Conservation (phyloP, 129 eudicot species). For the Helianthus tuberosus region DNA sequence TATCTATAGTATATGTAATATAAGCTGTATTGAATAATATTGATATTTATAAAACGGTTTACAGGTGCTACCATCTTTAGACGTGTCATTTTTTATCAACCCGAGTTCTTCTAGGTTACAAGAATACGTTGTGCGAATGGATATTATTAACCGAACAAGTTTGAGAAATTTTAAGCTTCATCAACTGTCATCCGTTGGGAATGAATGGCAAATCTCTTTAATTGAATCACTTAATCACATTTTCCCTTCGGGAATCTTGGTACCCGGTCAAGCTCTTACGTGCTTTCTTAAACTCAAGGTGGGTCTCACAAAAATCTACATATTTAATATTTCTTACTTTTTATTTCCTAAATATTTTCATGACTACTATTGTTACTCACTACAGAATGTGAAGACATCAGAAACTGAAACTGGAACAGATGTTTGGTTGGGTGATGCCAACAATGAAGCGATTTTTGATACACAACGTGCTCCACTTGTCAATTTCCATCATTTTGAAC, state of each 20-base stretch:
- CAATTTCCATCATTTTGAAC: slow-evolving; percentile 81
- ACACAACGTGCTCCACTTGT: slow-evolving; percentile 55
- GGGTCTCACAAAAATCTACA: background rate
- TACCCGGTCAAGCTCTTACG: slow-evolving; percentile 83
- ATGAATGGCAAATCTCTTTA: slow-evolving; percentile 79
- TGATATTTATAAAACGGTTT: background rate
- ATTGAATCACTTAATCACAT: slow-evolving; percentile 60
- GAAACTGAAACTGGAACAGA: slow-evolving; percentile 45
- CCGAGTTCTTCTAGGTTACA: slow-evolving; percentile 73
- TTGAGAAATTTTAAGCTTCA: slow-evolving; percentile 68
- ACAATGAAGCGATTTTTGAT: slow-evolving; percentile 52
- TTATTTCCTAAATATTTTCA: slow-evolving; percentile 8
- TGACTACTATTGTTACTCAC: slow-evolving; percentile 15
- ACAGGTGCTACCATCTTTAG: slow-evolving; percentile 90
- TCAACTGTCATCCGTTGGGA: slow-evolving; percentile 77
- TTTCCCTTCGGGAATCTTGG: slow-evolving; percentile 56
- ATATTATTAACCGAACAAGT: slow-evolving; percentile 71
- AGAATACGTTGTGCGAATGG: slow-evolving; percentile 85
- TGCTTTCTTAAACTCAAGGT: slow-evolving; percentile 94
- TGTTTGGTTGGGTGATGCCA: slow-evolving; percentile 51
- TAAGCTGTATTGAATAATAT: background rate
- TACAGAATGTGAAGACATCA: slow-evolving; percentile 53
- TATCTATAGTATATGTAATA: background rate
- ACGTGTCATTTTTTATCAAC: slow-evolving; percentile 68
- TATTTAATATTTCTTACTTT: background rate